Conservation (phyloP, 2,329 filamentous ascomycete genomes). For the Aaosphaeria arxii region DNA sequence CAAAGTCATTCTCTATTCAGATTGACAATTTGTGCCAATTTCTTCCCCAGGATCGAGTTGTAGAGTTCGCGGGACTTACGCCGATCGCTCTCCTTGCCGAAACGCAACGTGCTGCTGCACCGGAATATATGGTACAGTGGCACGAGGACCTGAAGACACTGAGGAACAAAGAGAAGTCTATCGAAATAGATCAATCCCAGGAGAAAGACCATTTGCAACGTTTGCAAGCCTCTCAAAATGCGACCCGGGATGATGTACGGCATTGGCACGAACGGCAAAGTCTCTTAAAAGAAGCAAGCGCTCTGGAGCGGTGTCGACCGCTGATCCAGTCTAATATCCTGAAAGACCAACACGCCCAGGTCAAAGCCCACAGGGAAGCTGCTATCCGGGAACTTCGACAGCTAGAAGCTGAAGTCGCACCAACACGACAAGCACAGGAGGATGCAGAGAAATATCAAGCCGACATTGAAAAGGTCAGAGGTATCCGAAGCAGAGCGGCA, state of each 20-base stretch:
- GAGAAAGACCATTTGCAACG: slow-evolving; percentile 63
- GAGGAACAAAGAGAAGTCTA: slow-evolving; percentile 65
- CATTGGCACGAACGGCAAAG: slow-evolving; percentile 72
- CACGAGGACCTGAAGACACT: slow-evolving; percentile 72
- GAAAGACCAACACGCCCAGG: slow-evolving; percentile 45
- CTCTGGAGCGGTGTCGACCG: slow-evolving; percentile 64
- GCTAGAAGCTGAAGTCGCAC: slow-evolving; percentile 62
- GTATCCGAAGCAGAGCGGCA: slow-evolving; percentile 54
- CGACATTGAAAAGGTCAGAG: slow-evolving; percentile 55
- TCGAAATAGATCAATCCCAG: slow-evolving; percentile 56
- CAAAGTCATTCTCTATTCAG: slow-evolving; percentile 76
- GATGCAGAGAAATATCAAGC: slow-evolving; percentile 66
- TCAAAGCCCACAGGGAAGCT: slow-evolving; percentile 55
- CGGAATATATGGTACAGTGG: slow-evolving; percentile 73
- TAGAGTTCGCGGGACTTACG: slow-evolving; percentile 83
- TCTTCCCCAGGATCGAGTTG: slow-evolving; percentile 90
- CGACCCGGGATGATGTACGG: slow-evolving; percentile 78
- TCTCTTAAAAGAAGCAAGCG: slow-evolving; percentile 61
- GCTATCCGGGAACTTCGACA: slow-evolving; percentile 57
- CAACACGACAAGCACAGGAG: slow-evolving; percentile 66
- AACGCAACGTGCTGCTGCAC: slow-evolving; percentile 84
- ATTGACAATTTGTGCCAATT: slow-evolving; percentile 98
- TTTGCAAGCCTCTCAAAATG: slow-evolving; percentile 69
- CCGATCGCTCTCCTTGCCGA: slow-evolving; percentile 79
- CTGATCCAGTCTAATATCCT: slow-evolving; percentile 63